Percentiles rank a stretch among this genome's conserved stretches.
Conservation (phyloP, 371 early-diverging fungal species). For the Gilbertella persicaria region DNA sequence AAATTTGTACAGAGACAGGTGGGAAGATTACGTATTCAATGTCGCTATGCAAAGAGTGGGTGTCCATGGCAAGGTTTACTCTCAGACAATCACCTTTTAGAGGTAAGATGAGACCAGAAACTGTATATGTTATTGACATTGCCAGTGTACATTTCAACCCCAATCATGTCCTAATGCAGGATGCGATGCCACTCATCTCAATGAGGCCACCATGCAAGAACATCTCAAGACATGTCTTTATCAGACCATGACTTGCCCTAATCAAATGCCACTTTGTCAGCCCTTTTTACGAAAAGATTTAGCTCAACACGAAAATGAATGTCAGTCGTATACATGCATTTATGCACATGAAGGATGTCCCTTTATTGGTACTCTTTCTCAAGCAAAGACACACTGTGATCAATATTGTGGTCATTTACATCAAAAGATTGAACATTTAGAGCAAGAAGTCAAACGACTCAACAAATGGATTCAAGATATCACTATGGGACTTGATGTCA, state of each 20-base stretch:
- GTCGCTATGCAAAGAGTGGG: conserved; percentile 33
- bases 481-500: conserved; percentile 8
- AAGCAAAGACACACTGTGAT: conserved; percentile 37
- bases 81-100: conserved; percentile 35
- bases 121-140: background rate
- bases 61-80: conserved; percentile 48
- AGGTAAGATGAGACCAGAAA: conserved; percentile 24
- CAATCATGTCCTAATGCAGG: conserved; percentile 45
- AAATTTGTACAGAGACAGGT: conserved; percentile 52
- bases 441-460: conserved; percentile 32
- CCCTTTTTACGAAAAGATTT: conserved; percentile 42
- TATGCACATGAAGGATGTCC: conserved; percentile 43
- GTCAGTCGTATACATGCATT: conserved; percentile 43
- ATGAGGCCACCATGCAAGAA: conserved; percentile 19
- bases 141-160: conserved; percentile 36
- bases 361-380: conserved; percentile 34
- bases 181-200: conserved; percentile 30
- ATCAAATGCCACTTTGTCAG: conserved; percentile 35
- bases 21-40: conserved; percentile 41
- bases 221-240: conserved; percentile 37
- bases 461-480: conserved; percentile 21
- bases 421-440: conserved; percentile 34
- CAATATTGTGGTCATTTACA: conserved; percentile 46
- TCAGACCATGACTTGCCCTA: conserved; percentile 44
- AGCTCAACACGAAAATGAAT: conserved; percentile 36